Conservation (phyloP, 1,284 basidiomycete genomes). For the Trametes polyzona region DNA sequence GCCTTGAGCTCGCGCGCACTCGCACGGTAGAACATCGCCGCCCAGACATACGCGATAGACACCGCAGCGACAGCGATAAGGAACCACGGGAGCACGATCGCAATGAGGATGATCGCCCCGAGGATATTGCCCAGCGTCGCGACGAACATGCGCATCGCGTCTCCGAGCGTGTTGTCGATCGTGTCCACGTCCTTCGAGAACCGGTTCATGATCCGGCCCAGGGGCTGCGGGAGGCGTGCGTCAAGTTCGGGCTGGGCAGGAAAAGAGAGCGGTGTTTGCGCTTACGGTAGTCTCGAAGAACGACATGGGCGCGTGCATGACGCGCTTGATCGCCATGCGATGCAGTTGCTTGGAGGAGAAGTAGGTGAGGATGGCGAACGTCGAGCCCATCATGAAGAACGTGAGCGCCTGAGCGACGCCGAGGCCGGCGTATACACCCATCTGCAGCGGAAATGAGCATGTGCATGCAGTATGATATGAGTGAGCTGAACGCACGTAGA, state of each 20-base stretch:
- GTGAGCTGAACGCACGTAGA: constrained; percentile 51
- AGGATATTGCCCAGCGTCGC: constrained; percentile 67
- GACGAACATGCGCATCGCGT: constrained; percentile 78
- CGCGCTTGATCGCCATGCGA: constrained; percentile 57
- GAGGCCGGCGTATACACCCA: constrained; percentile 68
- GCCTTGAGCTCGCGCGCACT: constrained; percentile 87
- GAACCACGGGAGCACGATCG: constrained; percentile 85
- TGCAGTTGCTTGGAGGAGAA: constrained; percentile 65
- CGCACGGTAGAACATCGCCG: constrained; percentile 83
- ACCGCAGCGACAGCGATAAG: constrained; percentile 73
- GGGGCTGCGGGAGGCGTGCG: constrained; percentile 51
- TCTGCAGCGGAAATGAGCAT: constrained; percentile 43
- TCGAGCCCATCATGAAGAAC: constrained; percentile 57
- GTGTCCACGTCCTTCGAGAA: constrained; percentile 88
- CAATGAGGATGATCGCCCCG: constrained; percentile 79
- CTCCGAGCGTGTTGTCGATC: constrained; percentile 78
- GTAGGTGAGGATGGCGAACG: constrained; percentile 63
- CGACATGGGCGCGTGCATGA: constrained; percentile 80
- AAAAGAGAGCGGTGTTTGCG: neutral
- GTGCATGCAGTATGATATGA: neutral
- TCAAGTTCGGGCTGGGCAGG: neutral
- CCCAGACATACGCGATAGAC: constrained; percentile 60
- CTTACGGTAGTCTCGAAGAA: constrained; percentile 87
- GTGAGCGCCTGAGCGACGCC: constrained; percentile 53
- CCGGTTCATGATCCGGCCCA: constrained; percentile 89